Conservation (phyloP, 257 asterid genomes). For the Solanum chiquidenum region DNA sequence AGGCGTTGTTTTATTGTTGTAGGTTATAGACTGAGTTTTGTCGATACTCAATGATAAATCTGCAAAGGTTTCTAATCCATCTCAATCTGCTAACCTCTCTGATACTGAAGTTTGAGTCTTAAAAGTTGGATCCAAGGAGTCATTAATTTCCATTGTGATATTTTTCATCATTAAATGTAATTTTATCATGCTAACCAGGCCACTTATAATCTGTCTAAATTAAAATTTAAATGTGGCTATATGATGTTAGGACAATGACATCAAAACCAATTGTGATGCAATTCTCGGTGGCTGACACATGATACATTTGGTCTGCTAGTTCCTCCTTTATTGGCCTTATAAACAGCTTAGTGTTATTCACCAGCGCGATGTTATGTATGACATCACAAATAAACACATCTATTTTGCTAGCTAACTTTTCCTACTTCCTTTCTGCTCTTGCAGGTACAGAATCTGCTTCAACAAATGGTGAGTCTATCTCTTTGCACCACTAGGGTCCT, state of each 20-base stretch:
- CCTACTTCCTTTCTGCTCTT: constrained; percentile 2
- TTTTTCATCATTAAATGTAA: neutral
- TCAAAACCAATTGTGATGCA: neutral
- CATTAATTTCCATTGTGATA: neutral
- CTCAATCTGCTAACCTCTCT: neutral
- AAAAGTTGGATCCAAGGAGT: neutral
- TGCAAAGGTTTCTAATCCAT: neutral
- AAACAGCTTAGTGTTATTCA: neutral
- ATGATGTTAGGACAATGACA: neutral
- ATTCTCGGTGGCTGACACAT: neutral
- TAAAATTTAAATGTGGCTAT: neutral
- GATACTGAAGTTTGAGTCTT: neutral
- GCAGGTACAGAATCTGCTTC: constrained; percentile 83
- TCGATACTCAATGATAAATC: neutral
- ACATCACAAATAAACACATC: neutral
- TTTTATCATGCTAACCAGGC: neutral
- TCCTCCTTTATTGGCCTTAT: neutral
- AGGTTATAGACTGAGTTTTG: neutral
- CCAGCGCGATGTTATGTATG: neutral
- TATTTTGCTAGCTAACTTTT: neutral
- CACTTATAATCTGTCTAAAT: neutral
- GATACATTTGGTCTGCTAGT: neutral
- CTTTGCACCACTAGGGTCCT: neutral
- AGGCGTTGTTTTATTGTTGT: neutral
- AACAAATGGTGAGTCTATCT: constrained; percentile 60